Conservation (phyloP, 495 filamentous ascomycete genomes). For the Massariosphaeria phaeospora region DNA sequence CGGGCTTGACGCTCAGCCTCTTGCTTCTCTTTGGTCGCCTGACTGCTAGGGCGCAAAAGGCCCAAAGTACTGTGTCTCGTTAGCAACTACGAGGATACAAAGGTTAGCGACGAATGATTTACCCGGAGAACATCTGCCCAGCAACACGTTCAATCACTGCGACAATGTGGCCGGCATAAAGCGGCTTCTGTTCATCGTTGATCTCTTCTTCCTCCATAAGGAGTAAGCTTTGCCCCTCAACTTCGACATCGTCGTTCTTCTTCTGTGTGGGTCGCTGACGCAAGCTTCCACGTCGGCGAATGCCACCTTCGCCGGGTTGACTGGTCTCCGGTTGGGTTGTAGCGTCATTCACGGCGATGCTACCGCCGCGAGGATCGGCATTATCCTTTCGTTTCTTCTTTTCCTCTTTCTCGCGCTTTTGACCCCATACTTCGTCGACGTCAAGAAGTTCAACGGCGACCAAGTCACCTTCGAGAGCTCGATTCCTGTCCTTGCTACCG, state of each 20-base stretch:
- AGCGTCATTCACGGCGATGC: conserved; percentile 63
- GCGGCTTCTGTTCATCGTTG: conserved; percentile 93
- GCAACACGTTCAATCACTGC: conserved; percentile 95
- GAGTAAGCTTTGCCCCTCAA: conserved; percentile 93
- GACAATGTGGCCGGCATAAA: conserved; percentile 95
- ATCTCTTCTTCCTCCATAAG: conserved; percentile 98
- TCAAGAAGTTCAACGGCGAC: conserved; percentile 96
- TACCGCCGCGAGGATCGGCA: conserved; percentile 75
- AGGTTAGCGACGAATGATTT: conserved; percentile 16
- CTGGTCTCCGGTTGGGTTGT: conserved; percentile 60
- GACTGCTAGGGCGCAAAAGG: conserved; percentile 89
- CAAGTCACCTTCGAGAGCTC: conserved; percentile 90
- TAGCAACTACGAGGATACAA: not conserved
- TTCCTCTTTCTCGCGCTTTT: conserved; percentile 98
- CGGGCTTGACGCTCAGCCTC: conserved; percentile 91
- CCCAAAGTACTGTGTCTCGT: conserved; percentile 61
- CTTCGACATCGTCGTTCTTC: conserved; percentile 99
- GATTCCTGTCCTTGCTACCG: conserved; percentile 95
- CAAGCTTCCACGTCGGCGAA: conserved; percentile 87
- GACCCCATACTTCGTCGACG: conserved; percentile 96
- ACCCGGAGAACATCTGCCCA: conserved; percentile 97
- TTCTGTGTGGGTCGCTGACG: conserved; percentile 96
- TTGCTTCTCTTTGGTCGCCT: conserved; percentile 99
- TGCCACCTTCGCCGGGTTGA: conserved; percentile 69
- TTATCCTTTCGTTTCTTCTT: conserved; percentile 99